phyloP scores from a whole-genome alignment of 192 early-diverging fungal genomes.

The Oehlia diaphana region DNA sequence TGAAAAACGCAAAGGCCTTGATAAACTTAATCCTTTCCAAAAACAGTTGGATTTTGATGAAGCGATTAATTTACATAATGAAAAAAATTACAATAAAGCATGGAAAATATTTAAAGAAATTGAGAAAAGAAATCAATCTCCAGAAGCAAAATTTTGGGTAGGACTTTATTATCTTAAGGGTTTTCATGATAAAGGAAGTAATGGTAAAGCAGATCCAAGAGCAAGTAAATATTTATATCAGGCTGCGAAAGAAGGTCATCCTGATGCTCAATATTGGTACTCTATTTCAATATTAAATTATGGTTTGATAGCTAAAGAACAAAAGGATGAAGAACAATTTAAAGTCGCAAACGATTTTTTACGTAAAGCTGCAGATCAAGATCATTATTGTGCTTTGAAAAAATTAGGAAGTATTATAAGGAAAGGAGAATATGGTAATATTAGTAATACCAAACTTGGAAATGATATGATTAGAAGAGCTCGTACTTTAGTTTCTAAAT shows the following conservation, averaged over 20 bases:
- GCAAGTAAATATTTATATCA: neutral
- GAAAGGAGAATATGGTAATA: neutral
- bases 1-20: neutral
- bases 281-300: neutral
- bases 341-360: neutral
- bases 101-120: neutral
- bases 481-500: neutral
- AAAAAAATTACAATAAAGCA: neutral
- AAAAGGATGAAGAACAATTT: neutral
- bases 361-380: neutral
- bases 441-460: neutral
- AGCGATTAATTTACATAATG: neutral
- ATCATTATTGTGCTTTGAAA: neutral
- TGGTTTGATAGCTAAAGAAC: neutral
- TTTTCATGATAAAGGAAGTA: neutral
- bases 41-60: neutral
- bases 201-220: neutral
- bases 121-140: neutral
- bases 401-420: neutral
- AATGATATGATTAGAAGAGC: neutral
- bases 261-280: neutral
- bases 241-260: neutral
- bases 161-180: neutral
- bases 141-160: neutral
- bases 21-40: neutral